phyloP scores from a whole-genome alignment of 805 yeast species.

The Myxozyma sirexii region DNA sequence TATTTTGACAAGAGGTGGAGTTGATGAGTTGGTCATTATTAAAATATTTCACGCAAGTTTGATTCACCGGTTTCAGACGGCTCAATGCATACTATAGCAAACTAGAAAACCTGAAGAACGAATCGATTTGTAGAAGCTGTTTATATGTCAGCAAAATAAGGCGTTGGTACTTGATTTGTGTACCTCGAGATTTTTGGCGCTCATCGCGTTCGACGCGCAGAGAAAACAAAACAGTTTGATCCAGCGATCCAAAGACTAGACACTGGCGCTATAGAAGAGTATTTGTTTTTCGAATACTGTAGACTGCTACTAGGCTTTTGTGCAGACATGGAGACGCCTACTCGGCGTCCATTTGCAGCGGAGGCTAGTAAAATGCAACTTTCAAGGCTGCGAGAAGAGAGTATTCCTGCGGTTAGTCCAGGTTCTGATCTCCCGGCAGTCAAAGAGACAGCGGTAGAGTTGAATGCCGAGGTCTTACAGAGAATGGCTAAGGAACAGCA shows the following conservation, averaged over 20 bases:
- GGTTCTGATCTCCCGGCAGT: neutral
- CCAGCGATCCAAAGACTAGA: neutral
- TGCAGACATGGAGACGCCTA: constrained; percentile 12
- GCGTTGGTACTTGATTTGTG: neutral
- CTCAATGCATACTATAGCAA: no score
- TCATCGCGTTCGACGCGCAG: neutral
- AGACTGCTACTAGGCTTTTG: neutral
- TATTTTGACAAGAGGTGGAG: constrained; percentile 61
- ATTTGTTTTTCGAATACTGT: no score
- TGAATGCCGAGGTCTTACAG: neutral
- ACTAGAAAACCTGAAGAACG: no score
- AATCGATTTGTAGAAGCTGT: no score
- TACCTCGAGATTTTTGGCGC: neutral
- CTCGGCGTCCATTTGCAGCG: constrained; percentile 6
- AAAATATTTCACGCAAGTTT: no score
- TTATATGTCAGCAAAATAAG: no score
- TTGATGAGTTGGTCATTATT: constrained; percentile 42
- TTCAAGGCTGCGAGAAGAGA: neutral
- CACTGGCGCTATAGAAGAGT: neutral
- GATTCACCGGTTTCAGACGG: no score
- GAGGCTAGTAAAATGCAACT: neutral
- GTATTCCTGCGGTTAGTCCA: neutral
- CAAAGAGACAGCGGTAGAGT: neutral
- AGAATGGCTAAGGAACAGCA: neutral
- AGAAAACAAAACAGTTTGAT: neutral